Conservation (phyloP, 2,329 filamentous ascomycete genomes). For the Alternaria brassicae region DNA sequence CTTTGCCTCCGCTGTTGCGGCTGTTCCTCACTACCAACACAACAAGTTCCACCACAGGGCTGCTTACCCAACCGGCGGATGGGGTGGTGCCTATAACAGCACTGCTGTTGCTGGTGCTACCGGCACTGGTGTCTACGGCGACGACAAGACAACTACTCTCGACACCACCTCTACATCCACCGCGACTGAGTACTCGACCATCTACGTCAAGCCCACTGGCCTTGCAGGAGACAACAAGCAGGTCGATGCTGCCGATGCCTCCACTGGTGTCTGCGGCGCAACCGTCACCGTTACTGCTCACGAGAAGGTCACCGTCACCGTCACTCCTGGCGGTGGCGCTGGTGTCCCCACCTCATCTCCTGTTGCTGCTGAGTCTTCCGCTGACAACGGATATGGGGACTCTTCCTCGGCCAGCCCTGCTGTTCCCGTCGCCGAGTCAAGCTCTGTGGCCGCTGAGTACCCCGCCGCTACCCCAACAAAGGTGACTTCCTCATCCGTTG, state of each 20-base stretch:
- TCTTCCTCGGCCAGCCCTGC: slow-evolving; percentile 21
- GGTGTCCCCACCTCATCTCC: slow-evolving; percentile 24
- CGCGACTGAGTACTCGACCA: slow-evolving; percentile 36
- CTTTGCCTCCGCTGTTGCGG: slow-evolving; percentile 51
- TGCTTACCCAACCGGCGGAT: slow-evolving; percentile 44
- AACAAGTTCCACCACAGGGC: slow-evolving; percentile 39
- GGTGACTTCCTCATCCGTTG: neutral
- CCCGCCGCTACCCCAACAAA: slow-evolving; percentile 9
- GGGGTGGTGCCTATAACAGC: slow-evolving; percentile 35
- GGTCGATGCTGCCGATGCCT: slow-evolving; percentile 29
- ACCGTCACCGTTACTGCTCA: slow-evolving; percentile 51
- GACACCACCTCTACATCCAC: slow-evolving; percentile 35
- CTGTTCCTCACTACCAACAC: slow-evolving; percentile 46
- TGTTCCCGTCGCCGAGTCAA: slow-evolving; percentile 14
- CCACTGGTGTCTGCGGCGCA: slow-evolving; percentile 34
- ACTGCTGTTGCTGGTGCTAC: slow-evolving; percentile 30
- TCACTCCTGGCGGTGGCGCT: slow-evolving; percentile 38
- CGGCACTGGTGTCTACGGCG: slow-evolving; percentile 27
- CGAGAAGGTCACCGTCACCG: slow-evolving; percentile 52
- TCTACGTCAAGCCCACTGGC: slow-evolving; percentile 28
- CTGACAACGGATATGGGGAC: slow-evolving; percentile 14
- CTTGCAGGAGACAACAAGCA: slow-evolving; percentile 17
- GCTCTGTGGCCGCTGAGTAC: slow-evolving; percentile 15
- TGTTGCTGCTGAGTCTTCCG: slow-evolving; percentile 14
- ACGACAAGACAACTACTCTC: slow-evolving; percentile 36